Evolutionary conservation across 2,329 filamentous ascomycete species (phyloP), one percentile per base, ranked within the genome.

Genomic region (Ophiocordyceps camponoti-saundersi): DNA sequence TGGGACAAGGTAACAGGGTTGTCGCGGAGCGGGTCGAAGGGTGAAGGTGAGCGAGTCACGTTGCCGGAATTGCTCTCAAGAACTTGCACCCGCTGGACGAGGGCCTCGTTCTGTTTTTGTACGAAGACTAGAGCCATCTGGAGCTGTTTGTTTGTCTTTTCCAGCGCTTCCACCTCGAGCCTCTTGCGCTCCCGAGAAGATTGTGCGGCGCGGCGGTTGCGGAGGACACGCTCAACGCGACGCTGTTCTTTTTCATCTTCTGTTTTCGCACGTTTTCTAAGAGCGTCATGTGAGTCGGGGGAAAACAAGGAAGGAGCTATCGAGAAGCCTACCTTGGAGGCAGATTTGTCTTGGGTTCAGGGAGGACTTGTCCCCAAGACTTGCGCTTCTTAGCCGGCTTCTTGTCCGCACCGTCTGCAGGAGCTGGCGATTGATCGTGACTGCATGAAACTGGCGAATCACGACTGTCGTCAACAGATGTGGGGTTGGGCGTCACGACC

Each of bases 171-270:
- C 39, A 94, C 87, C 65, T 96, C 80, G 15, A 74, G 73, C 48
- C 89, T 79, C 73, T 95, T 95, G 50, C 89, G 84, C 65, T 98
- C 92, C 45, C 92, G 77, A 4, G 92, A 98, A 49, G 93, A 95
- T 72, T 96, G 92, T 40, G 92, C 92, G 43, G 92, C 92, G 49
- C 89, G 85, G 53, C 92, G 86, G 62, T 98, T 98, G 42, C 92
- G 83, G 56, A 96, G 86, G 53, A 98, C 92, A 51, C 92, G 86
- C 71, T 98, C 92, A 47, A 96, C 93, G 51, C 92, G 85, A 42
- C 92, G 84, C 66, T 98, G 92, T 67, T 96, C 92, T 69, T 98
- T 98, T 67, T 98, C 92, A 59, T 95, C 92, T 58, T 94, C 90
- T 3, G 92, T 98, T 76, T 96, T 98, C 56, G 92, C 92, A 51